phyloP scores from a whole-genome alignment of 1,284 basidiomycete genomes.

The Ceratobasidium sp. region DNA sequence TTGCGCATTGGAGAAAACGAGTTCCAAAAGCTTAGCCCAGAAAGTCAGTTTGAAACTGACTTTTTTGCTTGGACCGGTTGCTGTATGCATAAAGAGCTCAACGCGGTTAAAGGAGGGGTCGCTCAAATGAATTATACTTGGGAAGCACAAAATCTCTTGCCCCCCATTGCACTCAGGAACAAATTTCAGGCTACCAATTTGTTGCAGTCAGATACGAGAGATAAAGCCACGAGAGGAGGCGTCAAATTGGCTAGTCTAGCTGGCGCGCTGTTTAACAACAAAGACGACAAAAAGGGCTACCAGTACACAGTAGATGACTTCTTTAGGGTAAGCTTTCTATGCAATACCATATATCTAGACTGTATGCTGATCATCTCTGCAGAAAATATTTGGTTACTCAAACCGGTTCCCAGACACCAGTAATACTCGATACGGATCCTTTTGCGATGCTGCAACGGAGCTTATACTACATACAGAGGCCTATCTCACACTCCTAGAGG shows the following conservation, averaged over 20 bases:
- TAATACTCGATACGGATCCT: conserved; percentile 13
- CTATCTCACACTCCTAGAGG: no score
- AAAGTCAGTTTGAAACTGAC: background rate
- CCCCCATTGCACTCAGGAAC: no score
- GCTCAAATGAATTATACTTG: conserved; percentile 49
- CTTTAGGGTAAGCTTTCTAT: conserved; percentile 42
- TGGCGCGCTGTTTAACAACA: conserved; percentile 52
- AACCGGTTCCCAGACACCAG: conserved; percentile 2
- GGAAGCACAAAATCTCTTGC: conserved; percentile 41
- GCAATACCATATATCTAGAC: background rate
- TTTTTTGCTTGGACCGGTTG: conserved; percentile 53
- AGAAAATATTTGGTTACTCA: background rate
- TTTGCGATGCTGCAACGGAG: background rate
- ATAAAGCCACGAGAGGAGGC: no score
- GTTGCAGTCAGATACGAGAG: no score
- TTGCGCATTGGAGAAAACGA: background rate
- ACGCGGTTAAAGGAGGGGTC: conserved; percentile 55
- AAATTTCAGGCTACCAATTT: no score
- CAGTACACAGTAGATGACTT: conserved; percentile 47
- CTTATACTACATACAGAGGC: no score
- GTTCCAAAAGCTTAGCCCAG: background rate
- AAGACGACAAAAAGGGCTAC: conserved; percentile 54
- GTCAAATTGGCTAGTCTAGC: no score
- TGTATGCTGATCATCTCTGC: background rate
- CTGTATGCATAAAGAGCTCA: conserved; percentile 59